Base-by-base conservation (phyloP, 2,329 filamentous ascomycete species). In the Calonectria henricotiae region DNA sequence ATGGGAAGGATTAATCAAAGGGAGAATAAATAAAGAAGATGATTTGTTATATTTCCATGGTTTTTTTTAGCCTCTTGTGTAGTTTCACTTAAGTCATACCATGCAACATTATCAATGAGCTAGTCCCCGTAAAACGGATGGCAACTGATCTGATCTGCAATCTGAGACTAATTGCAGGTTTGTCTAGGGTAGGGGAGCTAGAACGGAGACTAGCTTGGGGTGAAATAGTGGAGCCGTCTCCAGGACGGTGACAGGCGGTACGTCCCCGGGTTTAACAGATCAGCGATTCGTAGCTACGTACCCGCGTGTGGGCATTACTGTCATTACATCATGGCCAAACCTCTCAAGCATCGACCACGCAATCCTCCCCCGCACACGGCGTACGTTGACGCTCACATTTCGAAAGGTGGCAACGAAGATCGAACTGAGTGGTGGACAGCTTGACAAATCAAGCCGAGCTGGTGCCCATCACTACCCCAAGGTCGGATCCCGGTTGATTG, bases 321-420 rank as follows among this genome's bases (percentile, higher is more conserved):
- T 4, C 20, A 61, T 61, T 61, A 44, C 55, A 63, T 49, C 43
- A 49, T 58, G 4, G 11, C 12, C 44, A 23, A 20, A 17, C 41
- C n/a, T 23, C 12, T 8, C 43, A 23, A 30, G 44, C 20, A 30
- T 30, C 25, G 51, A 47, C 63, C 39, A 47, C 30, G 49, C 63
- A 46, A 66, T 60, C 41, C 23, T 46, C 43, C 63, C 63, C 51
- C 63, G 54, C 64, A 49, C 64, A 8, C 41, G 20, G 54, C 54
- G 35, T 54, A 17, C 20, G 51, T 66, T 66, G 63, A 66, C 63
- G 63, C 58, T 41, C 39, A 51, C 62, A 61, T 58, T 37, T 44
- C 23, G 55, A 39, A 39, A 25, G 17, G 55, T 63, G 61, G 47
- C 46, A 43, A 54, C 35, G 47, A 17, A 30, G 17, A 58, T 35